A percentile compares a stretch with the other conserved stretches of the same genome.
Evolutionary conservation across 768 basidiomycete species (phyloP).

Genomic region (Rhodotorula diobovata): DNA sequence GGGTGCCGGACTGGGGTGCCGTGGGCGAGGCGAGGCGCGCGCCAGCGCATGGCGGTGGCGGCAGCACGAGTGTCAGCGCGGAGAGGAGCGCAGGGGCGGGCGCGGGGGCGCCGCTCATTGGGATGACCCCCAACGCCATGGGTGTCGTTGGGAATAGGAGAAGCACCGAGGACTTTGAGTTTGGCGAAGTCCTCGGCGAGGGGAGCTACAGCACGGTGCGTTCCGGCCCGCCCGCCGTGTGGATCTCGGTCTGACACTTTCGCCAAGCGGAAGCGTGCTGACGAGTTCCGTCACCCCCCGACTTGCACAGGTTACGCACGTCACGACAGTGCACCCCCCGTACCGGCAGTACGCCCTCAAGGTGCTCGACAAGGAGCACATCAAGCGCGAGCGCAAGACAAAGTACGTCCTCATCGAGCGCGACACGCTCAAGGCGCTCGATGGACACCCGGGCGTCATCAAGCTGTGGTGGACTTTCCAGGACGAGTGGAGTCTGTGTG

Average conservation of each 20-base stretch:
- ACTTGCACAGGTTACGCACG: constrained; percentile 19
- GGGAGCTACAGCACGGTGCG: constrained; percentile 77
- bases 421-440: constrained; percentile 57
- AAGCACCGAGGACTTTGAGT: constrained; percentile 60
- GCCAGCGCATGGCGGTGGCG: neutral
- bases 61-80: neutral
- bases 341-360: constrained; percentile 69
- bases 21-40: neutral
- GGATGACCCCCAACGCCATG: constrained; percentile 20
- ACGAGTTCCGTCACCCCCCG: neutral
- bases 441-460: constrained; percentile 73
- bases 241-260: neutral
- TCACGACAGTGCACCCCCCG: constrained; percentile 45
- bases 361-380: constrained; percentile 75
- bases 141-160: constrained; percentile 23
- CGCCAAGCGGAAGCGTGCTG: neutral
- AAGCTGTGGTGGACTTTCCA: constrained; percentile 79
- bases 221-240: constrained; percentile 26
- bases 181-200: constrained; percentile 69
- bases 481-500: constrained; percentile 76
- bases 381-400: constrained; percentile 69
- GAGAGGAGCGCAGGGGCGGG: neutral
- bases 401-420: constrained; percentile 74
- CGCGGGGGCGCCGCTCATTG: neutral
- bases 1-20: neutral